Conservation (phyloP, 306 rosid genomes). For the Citrullus mucosospermus region DNA sequence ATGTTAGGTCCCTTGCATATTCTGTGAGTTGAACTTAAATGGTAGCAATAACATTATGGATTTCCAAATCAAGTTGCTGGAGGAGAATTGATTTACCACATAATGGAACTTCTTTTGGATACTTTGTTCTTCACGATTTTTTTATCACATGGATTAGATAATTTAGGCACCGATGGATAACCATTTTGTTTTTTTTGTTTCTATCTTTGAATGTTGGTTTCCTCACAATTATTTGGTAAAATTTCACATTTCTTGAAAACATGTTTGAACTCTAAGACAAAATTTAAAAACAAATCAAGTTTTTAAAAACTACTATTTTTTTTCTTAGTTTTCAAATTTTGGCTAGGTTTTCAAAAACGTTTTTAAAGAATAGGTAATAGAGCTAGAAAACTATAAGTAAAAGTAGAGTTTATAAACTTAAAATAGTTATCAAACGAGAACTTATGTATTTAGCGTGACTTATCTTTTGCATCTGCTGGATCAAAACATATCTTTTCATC, state of each 20-base stretch:
- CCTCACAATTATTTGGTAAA: neutral
- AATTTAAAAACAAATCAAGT: neutral
- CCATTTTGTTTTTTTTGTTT: neutral
- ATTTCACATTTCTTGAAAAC: too few relatives aligned
- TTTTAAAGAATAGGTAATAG: neutral
- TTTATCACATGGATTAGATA: neutral
- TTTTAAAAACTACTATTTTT: neutral
- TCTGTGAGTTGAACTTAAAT: neutral
- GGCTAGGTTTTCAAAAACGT: neutral
- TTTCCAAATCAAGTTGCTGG: too few relatives aligned
- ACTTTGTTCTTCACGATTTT: neutral
- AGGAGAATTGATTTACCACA: neutral
- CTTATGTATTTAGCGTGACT: neutral
- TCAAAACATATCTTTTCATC: neutral
- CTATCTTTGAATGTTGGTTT: neutral
- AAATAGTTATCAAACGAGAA: neutral
- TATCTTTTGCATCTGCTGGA: neutral
- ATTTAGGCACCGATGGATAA: neutral
- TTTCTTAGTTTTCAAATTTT: too few relatives aligned
- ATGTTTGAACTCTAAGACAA: neutral
- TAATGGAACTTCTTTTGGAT: neutral
- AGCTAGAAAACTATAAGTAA: neutral
- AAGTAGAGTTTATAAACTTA: neutral
- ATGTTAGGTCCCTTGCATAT: neutral
- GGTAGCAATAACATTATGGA: neutral